A percentile compares a stretch with the other conserved stretches of the same genome.
phyloP scores from a whole-genome alignment of 192 early-diverging fungal species.

The Coemansia sp. region DNA sequence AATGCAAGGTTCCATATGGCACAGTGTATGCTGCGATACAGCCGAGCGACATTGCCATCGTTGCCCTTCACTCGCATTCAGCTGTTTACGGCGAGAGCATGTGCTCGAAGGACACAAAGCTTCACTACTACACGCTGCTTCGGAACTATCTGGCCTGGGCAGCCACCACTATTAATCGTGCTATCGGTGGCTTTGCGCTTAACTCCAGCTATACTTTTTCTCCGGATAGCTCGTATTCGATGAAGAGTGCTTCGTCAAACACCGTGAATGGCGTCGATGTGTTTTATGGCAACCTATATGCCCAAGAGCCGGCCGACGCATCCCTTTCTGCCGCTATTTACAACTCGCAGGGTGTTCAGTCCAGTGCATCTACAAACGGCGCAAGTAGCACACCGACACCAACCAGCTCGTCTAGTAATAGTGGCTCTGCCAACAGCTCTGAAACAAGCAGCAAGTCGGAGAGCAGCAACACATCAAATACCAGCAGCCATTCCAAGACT shows the following conservation, averaged over 20 bases:
- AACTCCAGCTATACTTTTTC: constrained; percentile 17
- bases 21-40: constrained; percentile 35
- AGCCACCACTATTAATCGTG: constrained; percentile 16
- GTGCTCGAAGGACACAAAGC: constrained; percentile 30
- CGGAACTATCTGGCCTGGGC: constrained; percentile 51
- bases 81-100: constrained; percentile 34
- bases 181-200: constrained; percentile 34
- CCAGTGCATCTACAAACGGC: background rate
- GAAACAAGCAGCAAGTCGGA: too few species aligned
- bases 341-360: background rate
- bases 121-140: constrained; percentile 45
- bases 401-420: background rate
- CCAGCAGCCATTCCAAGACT: background rate
- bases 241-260: constrained; percentile 17
- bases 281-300: constrained; percentile 32
- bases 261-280: constrained; percentile 16
- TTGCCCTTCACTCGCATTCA: constrained; percentile 38
- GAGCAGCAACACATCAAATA: background rate
- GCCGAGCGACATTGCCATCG: constrained; percentile 28
- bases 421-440: background rate
- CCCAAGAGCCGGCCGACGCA: constrained; percentile 22
- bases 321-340: background rate
- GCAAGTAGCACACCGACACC: background rate
- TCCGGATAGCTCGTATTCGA: constrained; percentile 15
- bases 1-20: constrained; percentile 40